A percentile compares a stretch with the other conserved stretches of the same genome.
Evolutionary conservation across 2,329 filamentous ascomycete genomes (phyloP).

Genomic region (Aureobasidium melanogenum): DNA sequence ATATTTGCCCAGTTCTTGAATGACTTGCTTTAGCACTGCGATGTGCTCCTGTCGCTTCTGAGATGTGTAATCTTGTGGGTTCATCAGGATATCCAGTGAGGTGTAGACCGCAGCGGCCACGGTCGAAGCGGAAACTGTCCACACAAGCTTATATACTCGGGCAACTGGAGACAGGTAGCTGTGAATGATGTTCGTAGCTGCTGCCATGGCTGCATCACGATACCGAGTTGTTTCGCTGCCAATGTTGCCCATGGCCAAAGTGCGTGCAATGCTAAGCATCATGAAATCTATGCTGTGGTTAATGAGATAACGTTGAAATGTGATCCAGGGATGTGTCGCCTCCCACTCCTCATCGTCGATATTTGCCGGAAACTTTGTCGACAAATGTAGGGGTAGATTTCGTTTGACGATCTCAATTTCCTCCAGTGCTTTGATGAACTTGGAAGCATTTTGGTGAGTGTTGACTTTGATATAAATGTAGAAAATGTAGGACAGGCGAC

Average conservation of each 20-base stretch:
- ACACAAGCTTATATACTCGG: slow-evolving; percentile 6
- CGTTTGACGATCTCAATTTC: slow-evolving; percentile 9
- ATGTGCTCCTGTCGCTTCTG: not conserved
- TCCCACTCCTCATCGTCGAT: slow-evolving; percentile 12
- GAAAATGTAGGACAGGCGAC: slow-evolving; percentile 11
- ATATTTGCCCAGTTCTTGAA: not conserved
- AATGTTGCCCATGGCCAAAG: slow-evolving; percentile 4
- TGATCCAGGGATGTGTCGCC: not conserved
- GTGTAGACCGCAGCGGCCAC: slow-evolving; percentile 8
- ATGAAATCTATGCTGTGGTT: not conserved
- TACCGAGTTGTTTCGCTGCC: not conserved
- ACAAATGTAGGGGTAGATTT: slow-evolving; percentile 9
- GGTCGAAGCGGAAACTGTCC: slow-evolving; percentile 7
- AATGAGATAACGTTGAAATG: slow-evolving; percentile 6
- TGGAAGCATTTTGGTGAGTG: slow-evolving; percentile 6
- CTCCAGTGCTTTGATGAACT: slow-evolving; percentile 9
- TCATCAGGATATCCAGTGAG: slow-evolving; percentile 3
- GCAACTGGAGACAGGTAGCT: not conserved
- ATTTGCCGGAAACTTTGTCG: slow-evolving; percentile 7
- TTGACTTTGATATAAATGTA: slow-evolving; percentile 13
- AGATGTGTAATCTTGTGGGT: not conserved
- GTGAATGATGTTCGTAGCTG: not conserved
- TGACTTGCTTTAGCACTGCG: not conserved
- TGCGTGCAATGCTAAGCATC: slow-evolving; percentile 5
- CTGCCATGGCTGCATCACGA: not conserved